These are phyloP conservation scores for Juglanconis oblonga DNA, from an alignment of 2,329 filamentous ascomycete genomes.

Conservation along the genomic window DNA sequence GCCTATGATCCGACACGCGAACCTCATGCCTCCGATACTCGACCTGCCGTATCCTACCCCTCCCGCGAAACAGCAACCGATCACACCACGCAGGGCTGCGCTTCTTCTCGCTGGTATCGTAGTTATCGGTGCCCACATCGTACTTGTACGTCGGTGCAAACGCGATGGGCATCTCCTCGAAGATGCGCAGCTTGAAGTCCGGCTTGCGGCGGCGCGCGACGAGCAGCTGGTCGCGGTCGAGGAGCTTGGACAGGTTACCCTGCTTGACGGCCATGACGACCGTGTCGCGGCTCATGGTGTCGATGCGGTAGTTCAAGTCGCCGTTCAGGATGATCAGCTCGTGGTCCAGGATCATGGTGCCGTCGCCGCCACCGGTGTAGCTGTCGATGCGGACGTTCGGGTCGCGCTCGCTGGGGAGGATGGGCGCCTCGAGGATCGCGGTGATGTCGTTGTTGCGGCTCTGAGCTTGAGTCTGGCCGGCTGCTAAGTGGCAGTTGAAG, in stretches of 20 bases:
- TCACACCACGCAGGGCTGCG: slow-evolving; percentile 96
- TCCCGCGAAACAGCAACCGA: slow-evolving; percentile 79
- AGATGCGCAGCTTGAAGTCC: slow-evolving; percentile 81
- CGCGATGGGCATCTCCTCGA: slow-evolving; percentile 84
- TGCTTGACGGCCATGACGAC: slow-evolving; percentile 82
- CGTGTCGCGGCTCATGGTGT: slow-evolving; percentile 91
- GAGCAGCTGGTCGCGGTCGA: slow-evolving; percentile 90
- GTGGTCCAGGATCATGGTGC: slow-evolving; percentile 91
- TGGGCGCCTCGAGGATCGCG: slow-evolving; percentile 76
- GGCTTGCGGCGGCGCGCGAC: slow-evolving; percentile 87
- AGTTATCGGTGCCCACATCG: slow-evolving; percentile 90
- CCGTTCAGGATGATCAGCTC: slow-evolving; percentile 97
- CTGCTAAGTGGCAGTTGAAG: slow-evolving; percentile 94
- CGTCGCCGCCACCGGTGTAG: slow-evolving; percentile 90
- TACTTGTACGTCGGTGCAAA: slow-evolving; percentile 99
- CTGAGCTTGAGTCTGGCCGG: slow-evolving; percentile 85
- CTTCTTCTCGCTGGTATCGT: slow-evolving; percentile 93
- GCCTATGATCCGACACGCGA: slow-evolving; percentile 85
- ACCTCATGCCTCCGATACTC: slow-evolving; percentile 91
- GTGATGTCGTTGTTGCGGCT: slow-evolving; percentile 91
- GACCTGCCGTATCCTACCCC: slow-evolving; percentile 78
- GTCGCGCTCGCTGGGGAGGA: slow-evolving; percentile 72
- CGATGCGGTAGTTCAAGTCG: slow-evolving; percentile 96
- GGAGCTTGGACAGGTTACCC: slow-evolving; percentile 77
- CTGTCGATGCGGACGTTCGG: slow-evolving; percentile 67